phyloP scores from a whole-genome alignment of 2,329 filamentous ascomycete species.

The Davidsoniella neocaledoniae region DNA sequence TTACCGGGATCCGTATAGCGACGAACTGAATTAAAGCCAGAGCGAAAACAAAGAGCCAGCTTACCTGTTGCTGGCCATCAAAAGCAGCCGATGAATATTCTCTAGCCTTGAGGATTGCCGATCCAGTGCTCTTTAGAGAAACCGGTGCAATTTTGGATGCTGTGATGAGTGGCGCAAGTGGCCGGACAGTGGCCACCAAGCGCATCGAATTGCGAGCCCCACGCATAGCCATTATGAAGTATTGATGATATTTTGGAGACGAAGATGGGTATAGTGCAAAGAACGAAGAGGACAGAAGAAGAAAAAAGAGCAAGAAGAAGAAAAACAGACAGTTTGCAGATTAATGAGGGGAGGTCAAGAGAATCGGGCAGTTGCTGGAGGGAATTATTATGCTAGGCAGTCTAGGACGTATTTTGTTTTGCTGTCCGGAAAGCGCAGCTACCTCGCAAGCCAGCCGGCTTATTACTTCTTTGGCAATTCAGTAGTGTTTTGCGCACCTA shows the following conservation, averaged over 20 bases:
- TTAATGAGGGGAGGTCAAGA: too few species aligned
- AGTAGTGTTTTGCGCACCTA: too few species aligned
- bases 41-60: not conserved
- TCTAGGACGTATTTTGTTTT: too few species aligned
- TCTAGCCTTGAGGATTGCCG: not conserved
- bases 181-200: slow-evolving; percentile 5
- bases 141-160: not conserved
- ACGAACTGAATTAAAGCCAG: too few species aligned
- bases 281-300: not conserved
- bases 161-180: not conserved
- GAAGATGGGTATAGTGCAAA: not conserved
- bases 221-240: slow-evolving; percentile 5
- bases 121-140: not conserved
- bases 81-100: slow-evolving; percentile 28
- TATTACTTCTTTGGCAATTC: too few species aligned
- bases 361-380: not conserved
- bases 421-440: too few species aligned
- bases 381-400: too few species aligned
- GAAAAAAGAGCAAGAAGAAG: not conserved
- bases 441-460: too few species aligned
- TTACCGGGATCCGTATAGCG: too few species aligned
- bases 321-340: not conserved
- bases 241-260: slow-evolving; percentile 8
- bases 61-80: slow-evolving; percentile 44
- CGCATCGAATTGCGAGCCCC: slow-evolving; percentile 15